Conservation (phyloP, 331 rosid species). For the Pyrus hybrid region DNA sequence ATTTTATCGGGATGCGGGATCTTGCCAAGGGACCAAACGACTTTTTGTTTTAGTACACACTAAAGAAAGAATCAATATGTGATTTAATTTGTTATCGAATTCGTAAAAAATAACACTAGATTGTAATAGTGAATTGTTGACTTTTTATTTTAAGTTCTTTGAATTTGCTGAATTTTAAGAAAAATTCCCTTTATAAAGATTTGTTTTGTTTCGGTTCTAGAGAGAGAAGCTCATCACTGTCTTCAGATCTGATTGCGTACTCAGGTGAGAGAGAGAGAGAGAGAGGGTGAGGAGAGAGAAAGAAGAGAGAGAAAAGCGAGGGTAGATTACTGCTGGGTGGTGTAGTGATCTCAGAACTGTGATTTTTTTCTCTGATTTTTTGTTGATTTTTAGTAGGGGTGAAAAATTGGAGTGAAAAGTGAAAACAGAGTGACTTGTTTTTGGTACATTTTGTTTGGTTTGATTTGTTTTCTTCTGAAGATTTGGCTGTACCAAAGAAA, state of each 20-base stretch:
- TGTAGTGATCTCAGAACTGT: neutral
- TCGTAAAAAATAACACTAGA: neutral
- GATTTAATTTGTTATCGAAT: too few species aligned
- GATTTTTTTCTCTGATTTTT: neutral
- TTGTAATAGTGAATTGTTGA: too few species aligned
- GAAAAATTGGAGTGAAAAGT: neutral
- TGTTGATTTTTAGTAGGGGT: neutral
- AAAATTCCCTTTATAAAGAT: neutral
- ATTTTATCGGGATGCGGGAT: neutral
- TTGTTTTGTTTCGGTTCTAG: conserved; percentile 10
- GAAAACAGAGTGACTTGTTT: neutral
- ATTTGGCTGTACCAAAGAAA: neutral
- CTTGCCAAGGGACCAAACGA: neutral
- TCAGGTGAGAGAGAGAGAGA: conserved; percentile 6
- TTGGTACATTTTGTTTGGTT: neutral
- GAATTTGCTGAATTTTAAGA: neutral
- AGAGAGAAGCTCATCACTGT: conserved; percentile 6
- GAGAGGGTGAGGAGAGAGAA: neutral
- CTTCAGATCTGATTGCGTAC: conserved; percentile 6
- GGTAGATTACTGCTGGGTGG: neutral
- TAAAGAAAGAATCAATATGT: too few species aligned
- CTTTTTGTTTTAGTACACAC: too few species aligned
- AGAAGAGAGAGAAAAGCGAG: neutral
- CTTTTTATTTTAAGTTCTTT: neutral
- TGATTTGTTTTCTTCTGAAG: neutral